Conservation (phyloP, 1,284 basidiomycete species). For the Takashimella koratensis region DNA sequence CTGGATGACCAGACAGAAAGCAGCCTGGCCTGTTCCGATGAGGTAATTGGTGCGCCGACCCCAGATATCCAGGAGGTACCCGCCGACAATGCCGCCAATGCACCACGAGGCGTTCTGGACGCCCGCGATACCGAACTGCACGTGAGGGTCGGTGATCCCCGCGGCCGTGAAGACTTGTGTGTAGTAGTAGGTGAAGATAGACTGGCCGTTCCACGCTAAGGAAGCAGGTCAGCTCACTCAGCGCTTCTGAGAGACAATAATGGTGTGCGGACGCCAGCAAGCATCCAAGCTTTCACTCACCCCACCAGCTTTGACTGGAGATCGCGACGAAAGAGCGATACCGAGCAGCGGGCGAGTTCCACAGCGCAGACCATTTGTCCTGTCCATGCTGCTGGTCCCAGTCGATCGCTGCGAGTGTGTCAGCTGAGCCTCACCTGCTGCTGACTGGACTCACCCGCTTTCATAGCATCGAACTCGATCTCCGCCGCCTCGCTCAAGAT, state of each 20-base stretch:
- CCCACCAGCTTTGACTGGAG: slow-evolving; percentile 25
- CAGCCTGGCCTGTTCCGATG: slow-evolving; percentile 23
- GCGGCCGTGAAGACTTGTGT: slow-evolving; percentile 20
- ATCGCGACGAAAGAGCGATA: slow-evolving; percentile 27
- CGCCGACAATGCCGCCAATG: slow-evolving; percentile 23
- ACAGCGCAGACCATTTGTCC: slow-evolving; percentile 25
- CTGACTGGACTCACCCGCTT: slow-evolving; percentile 23
- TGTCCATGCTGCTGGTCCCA: slow-evolving; percentile 27
- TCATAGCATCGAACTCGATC: slow-evolving; percentile 21
- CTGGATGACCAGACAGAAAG: slow-evolving; percentile 19
- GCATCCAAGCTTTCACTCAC: no score
- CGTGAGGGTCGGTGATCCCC: slow-evolving; percentile 25
- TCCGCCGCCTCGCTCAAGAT: slow-evolving; percentile 20
- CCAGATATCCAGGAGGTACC: slow-evolving; percentile 26
- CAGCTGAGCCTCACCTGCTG: no score
- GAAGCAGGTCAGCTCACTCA: background rate
- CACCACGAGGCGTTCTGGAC: slow-evolving; percentile 29
- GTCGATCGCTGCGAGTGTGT: slow-evolving; percentile 13
- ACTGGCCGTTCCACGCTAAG: slow-evolving; percentile 16
- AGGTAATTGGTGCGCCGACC: slow-evolving; percentile 26
- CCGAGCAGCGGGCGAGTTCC: slow-evolving; percentile 21
- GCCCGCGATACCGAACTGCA: slow-evolving; percentile 26
- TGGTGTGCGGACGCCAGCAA: no score
- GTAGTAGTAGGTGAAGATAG: slow-evolving; percentile 27
- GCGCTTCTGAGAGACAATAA: no score